Evolutionary conservation across 306 rosid species (phyloP), one percentile per base, ranked within the genome.

Genomic region (Malus orientalis): DNA sequence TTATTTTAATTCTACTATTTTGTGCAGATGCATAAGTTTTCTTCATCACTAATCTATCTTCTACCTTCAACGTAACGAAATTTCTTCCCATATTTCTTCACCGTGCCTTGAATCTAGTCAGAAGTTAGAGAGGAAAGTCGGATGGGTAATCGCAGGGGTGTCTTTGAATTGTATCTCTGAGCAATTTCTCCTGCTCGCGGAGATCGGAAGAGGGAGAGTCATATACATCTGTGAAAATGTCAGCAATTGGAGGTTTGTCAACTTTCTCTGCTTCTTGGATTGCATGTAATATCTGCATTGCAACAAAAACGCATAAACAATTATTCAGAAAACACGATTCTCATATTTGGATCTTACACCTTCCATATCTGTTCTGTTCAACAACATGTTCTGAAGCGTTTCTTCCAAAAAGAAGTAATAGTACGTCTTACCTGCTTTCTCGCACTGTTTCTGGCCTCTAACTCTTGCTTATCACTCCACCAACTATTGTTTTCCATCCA

Each of bases 401-500:
- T 51, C 16, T 57, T 68, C 54, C 45, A 15, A 27, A 74, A 13
- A 75, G 9, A 38, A 38, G 42, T 9, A n/a, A 27, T 18, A 38
- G 19, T 11, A 61, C 74, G 69, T 73, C 64, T 76, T 85, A 90
- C 97, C 96, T 86, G 90, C 49, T 82, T 85, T 83, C 95, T 87
- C 71, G 67, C 61, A 76, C 78, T 84, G 76, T 67, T 87, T 79
- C 88, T 85, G 71, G 87, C 91, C 80, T 88, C 92, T n/a, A 79
- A 78, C 74, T 95, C 97, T 20, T 83, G 89, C 73, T 65, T 77
- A 70, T 16, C 81, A 75, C 84, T 85, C 98, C 97, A 95, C 97
- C 97, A 95, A 77, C 88, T 88, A 51, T 87, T 92, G 77, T 83
- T 83, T 88, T 92, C 93, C 53, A 95, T 85, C 98, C 98, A 95